Percentiles rank a stretch among this genome's conserved stretches.
Evolutionary conservation across 257 asterid genomes (phyloP).

Genomic region (Solanum chiquidenum): DNA sequence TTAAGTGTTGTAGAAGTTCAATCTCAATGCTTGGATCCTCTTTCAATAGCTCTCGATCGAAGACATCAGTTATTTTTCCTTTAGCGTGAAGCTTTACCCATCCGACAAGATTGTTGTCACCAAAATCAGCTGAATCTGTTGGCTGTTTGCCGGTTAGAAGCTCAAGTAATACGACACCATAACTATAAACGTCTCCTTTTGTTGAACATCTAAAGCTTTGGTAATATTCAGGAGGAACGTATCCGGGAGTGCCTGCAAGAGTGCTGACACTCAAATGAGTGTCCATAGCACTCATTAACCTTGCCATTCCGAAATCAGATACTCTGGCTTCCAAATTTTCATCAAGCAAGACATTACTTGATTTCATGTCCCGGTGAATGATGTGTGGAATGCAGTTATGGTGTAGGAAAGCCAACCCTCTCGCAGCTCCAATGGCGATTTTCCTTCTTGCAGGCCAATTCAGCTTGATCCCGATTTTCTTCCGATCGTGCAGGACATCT

Average conservation of each 20-base stretch:
- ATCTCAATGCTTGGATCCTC: slow-evolving; percentile 71
- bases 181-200: slow-evolving; percentile 89
- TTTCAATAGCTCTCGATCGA: slow-evolving; percentile 47
- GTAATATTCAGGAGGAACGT: slow-evolving; percentile 93
- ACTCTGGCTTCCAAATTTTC: slow-evolving; percentile 81
- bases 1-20: slow-evolving; percentile 66
- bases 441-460: slow-evolving; percentile 71
- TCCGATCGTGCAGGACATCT: slow-evolving; percentile 66
- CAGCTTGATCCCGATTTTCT: slow-evolving; percentile 52
- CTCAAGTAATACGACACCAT: slow-evolving; percentile 85
- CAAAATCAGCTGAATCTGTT: slow-evolving; percentile 81
- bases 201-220: slow-evolving; percentile 85
- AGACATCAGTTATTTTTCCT: slow-evolving; percentile 54
- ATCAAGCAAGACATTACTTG: slow-evolving; percentile 85
- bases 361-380: slow-evolving; percentile 90
- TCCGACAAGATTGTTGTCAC: slow-evolving; percentile 88
- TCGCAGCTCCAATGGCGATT: slow-evolving; percentile 81
- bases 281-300: slow-evolving; percentile 78
- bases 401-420: slow-evolving; percentile 85
- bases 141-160: slow-evolving; percentile 78
- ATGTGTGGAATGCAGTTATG: slow-evolving; percentile 87
- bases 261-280: slow-evolving; percentile 93
- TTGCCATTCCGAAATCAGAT: slow-evolving; percentile 96
- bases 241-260: slow-evolving; percentile 91
- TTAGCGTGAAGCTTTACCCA: slow-evolving; percentile 80